These are phyloP conservation scores for Boletus edulis DNA, from an alignment of 768 basidiomycete species.

Conservation along the genomic window DNA sequence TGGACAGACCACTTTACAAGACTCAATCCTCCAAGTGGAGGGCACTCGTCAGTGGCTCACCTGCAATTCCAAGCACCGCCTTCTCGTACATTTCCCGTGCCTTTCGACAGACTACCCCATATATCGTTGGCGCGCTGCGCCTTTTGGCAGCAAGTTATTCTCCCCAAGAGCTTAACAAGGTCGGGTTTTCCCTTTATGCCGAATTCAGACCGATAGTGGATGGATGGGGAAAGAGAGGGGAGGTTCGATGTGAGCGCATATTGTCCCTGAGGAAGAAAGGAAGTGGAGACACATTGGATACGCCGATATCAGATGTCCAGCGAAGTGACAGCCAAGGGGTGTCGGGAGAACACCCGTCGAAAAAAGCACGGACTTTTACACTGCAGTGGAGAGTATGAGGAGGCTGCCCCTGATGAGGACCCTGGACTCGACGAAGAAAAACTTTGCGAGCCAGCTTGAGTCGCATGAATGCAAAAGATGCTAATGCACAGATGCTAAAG, in stretches of 20 bases:
- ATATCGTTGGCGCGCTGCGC: conserved; percentile 74
- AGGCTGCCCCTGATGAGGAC: conserved; percentile 48
- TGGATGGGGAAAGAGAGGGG: conserved; percentile 82
- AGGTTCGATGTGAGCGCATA: conserved; percentile 68
- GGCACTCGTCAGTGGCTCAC: conserved; percentile 69
- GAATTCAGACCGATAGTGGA: conserved; percentile 82
- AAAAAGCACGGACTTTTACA: conserved; percentile 40
- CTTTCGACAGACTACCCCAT: conserved; percentile 75
- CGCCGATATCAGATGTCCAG: conserved; percentile 2
- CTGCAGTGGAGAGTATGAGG: conserved; percentile 60
- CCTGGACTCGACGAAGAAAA: conserved; percentile 45
- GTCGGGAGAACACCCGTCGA: conserved; percentile 32
- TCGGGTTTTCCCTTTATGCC: conserved; percentile 78
- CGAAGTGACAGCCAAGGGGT: neutral
- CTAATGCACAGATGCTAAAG: conserved; percentile 2
- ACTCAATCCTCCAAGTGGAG: conserved; percentile 74
- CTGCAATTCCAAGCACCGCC: conserved; percentile 69
- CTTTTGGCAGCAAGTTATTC: conserved; percentile 62
- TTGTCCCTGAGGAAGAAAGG: conserved; percentile 50
- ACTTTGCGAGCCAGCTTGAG: conserved; percentile 22
- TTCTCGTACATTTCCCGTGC: conserved; percentile 82
- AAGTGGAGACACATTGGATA: conserved; percentile 14
- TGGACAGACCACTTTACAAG: conserved; percentile 71
- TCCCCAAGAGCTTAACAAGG: conserved; percentile 55
- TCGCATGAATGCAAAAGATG: neutral